Evolutionary conservation across 805 yeast species (phyloP).

Genomic region (Saccharomycopsis oosterbeekiorum): DNA sequence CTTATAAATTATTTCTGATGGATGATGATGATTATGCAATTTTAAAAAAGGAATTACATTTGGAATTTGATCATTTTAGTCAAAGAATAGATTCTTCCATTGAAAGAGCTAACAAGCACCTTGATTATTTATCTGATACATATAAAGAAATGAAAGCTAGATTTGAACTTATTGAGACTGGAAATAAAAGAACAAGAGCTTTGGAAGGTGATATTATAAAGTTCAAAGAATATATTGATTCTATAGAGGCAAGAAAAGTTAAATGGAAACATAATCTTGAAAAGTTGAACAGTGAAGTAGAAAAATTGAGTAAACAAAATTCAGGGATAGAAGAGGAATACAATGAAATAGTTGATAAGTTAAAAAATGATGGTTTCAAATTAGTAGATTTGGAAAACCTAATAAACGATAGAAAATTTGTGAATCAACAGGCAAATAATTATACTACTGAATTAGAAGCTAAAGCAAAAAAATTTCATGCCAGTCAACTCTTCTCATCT

Average conservation of each 20-base stretch:
- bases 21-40: constrained; percentile 53
- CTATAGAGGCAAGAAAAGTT: constrained; percentile 51
- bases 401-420: constrained; percentile 15
- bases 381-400: constrained; percentile 12
- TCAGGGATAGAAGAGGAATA: constrained; percentile 33
- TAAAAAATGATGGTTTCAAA: constrained; percentile 44
- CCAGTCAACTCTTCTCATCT: constrained; percentile 41
- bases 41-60: constrained; percentile 44
- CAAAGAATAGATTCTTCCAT: constrained; percentile 40
- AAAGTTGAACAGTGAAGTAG: constrained; percentile 48
- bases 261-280: constrained; percentile 55
- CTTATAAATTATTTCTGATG: constrained; percentile 58
- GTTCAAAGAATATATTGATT: constrained; percentile 60
- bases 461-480: constrained; percentile 27
- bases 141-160: constrained; percentile 35
- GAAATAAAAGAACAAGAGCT: constrained; percentile 49
- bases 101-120: constrained; percentile 31
- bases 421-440: not conserved
- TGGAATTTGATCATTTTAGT: constrained; percentile 43
- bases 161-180: constrained; percentile 37
- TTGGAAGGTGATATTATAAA: constrained; percentile 61
- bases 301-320: constrained; percentile 33
- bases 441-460: constrained; percentile 33
- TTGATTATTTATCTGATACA: constrained; percentile 30
- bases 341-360: constrained; percentile 31